phyloP scores from a whole-genome alignment of 495 filamentous ascomycete genomes.

The Pseudotulostoma volvatum region DNA sequence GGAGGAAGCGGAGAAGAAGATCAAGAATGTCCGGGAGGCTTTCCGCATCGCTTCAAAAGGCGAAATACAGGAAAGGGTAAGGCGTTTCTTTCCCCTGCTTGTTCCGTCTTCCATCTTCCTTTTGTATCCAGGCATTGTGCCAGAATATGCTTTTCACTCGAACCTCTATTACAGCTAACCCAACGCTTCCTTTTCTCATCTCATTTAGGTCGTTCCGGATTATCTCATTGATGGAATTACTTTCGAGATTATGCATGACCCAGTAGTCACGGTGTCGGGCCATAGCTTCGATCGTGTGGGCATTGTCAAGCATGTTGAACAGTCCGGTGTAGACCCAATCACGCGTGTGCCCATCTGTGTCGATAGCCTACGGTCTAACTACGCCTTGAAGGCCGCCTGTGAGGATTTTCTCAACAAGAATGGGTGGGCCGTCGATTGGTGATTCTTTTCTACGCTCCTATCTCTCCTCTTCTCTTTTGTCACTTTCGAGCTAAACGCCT shows the following conservation, averaged over 20 bases:
- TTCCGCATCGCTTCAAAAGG: slow-evolving; percentile 33
- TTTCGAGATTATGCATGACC: slow-evolving; percentile 87
- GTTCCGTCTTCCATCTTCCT: neutral
- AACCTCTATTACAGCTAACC: too few relatives aligned
- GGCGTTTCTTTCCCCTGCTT: too few relatives aligned
- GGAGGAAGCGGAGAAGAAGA: slow-evolving; percentile 33
- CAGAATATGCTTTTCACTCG: too few relatives aligned
- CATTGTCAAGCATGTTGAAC: slow-evolving; percentile 71
- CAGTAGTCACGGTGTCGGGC: slow-evolving; percentile 73
- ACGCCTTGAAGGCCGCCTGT: slow-evolving; percentile 69
- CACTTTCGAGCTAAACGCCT: too few relatives aligned
- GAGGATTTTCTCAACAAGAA: slow-evolving; percentile 71
- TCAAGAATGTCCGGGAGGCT: slow-evolving; percentile 31
- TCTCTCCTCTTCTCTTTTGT: too few relatives aligned
- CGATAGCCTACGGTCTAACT: slow-evolving; percentile 66
- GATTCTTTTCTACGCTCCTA: too few relatives aligned
- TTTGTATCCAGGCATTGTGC: neutral
- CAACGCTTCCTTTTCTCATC: neutral
- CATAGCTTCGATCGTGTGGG: slow-evolving; percentile 78
- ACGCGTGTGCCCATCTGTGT: slow-evolving; percentile 57
- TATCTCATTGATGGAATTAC: slow-evolving; percentile 81
- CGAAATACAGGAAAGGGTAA: slow-evolving; percentile 45
- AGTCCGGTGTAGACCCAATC: slow-evolving; percentile 61
- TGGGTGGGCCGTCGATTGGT: slow-evolving; percentile 80
- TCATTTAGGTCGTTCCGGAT: slow-evolving; percentile 53